phyloP scores from a whole-genome alignment of 192 early-diverging fungal species.

The Coemansia guatemalensis region DNA sequence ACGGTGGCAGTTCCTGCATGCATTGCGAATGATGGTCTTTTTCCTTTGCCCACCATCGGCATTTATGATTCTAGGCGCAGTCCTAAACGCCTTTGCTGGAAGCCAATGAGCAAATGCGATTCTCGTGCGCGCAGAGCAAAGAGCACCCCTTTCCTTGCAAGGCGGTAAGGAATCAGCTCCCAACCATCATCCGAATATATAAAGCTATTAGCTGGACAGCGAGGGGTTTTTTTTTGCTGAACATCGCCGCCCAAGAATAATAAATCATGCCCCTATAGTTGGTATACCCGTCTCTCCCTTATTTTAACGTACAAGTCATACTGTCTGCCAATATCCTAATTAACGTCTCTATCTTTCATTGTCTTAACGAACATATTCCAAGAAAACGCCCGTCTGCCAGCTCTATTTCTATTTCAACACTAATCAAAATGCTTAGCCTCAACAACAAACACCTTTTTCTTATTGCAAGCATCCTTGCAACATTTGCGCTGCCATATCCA shows the following conservation, averaged over 20 bases:
- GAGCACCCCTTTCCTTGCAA: background rate
- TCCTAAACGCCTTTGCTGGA: background rate
- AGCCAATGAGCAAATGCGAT: background rate
- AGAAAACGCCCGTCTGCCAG: background rate
- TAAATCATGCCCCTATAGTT: background rate
- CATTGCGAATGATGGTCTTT: conserved; percentile 13
- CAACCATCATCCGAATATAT: background rate
- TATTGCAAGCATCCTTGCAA: background rate
- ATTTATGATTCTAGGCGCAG: conserved; percentile 6
- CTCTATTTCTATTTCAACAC: background rate
- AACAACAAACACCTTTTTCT: background rate
- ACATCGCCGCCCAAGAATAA: background rate
- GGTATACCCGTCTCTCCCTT: background rate
- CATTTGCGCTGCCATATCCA: background rate
- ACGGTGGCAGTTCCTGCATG: background rate
- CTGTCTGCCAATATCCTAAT: background rate
- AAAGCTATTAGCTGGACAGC: background rate
- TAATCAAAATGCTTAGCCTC: background rate
- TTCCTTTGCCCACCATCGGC: conserved; percentile 6
- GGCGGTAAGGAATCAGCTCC: background rate
- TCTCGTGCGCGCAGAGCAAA: conserved; percentile 3
- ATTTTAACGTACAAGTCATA: background rate
- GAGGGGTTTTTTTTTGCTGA: background rate
- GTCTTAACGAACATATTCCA: background rate
- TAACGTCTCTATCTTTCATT: background rate